Evolutionary conservation across 257 asterid species (phyloP).

Genomic region (Solanum lignicaule): DNA sequence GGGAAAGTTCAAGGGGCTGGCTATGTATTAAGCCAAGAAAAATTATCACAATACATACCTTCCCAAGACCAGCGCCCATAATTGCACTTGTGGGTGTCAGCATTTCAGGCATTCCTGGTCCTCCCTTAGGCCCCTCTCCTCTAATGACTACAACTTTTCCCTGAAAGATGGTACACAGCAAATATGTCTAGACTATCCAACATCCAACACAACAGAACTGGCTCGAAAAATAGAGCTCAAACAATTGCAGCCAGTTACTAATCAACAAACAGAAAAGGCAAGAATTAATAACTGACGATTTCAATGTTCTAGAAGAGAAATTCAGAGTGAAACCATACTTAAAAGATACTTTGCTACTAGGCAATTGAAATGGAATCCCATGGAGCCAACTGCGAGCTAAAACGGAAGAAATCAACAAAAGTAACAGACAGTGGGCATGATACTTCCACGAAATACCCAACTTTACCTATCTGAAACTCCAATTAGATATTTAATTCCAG

Average conservation of each 20-base stretch:
- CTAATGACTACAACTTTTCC: conserved; percentile 90
- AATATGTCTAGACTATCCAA: background rate
- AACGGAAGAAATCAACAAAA: background rate
- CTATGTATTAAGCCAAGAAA: background rate
- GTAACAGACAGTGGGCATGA: background rate
- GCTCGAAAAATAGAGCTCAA: background rate
- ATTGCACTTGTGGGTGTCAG: conserved; percentile 98
- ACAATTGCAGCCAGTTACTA: background rate
- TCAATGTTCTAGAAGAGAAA: background rate
- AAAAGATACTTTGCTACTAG: background rate
- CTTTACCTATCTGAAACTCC: background rate
- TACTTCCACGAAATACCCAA: background rate
- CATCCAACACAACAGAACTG: background rate
- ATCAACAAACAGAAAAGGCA: background rate
- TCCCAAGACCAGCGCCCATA: conserved; percentile 99
- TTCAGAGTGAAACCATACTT: background rate
- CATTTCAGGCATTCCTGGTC: conserved; percentile 99
- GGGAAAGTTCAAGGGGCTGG: background rate
- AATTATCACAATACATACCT: conserved; percentile 29
- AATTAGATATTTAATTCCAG: background rate
- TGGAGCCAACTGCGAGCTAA: background rate
- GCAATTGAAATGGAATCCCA: background rate
- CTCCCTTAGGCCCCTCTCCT: conserved; percentile 99
- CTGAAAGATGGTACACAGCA: conserved; percentile 23
- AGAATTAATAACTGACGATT: background rate